Base-by-base conservation (phyloP, 257 asterid genomes). In the Plantago major region DNA sequence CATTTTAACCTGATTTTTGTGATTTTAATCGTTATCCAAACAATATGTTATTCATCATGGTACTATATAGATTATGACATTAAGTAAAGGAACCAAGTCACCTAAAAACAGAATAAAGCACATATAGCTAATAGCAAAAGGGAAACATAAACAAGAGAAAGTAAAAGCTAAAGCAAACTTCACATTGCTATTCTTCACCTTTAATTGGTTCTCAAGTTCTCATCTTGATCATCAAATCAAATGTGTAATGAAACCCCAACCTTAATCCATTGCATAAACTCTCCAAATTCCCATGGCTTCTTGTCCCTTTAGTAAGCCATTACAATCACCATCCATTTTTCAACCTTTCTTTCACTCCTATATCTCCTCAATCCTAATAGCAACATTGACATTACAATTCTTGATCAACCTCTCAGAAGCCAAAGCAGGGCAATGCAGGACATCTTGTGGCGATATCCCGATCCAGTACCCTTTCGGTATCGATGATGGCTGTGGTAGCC, bases 401-500 rank as follows among this genome's bases (percentile, higher is more conserved):
- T 60, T 73, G 10, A 43, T 38, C 10, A 55, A 42, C 42, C 60
- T 15, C 3, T 18, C 73, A n/a, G 63, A 70, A 62, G 76, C 95
- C 60, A 81, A 81, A 72, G 18, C 82, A 63, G 78, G 33, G 64
- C 79, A 66, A 52, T 92, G 99, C 78, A 62, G 95, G 56, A 78
- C 70, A 40, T 73, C 93, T 0, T 92, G 99, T 54, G 97, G 97
- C 22, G 76, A 62, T 30, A 66, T 86, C 38, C 94, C 93, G 9
- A 86, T 89, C 66, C 65, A 63, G 60, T 92, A 89, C 69, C 99
- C 99, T 22, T 89, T 92, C 22, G 97, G 97, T 42, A 66, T 92
- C 18, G 99, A 89, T 50, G 89, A 89, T 63, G 99, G 97, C 48
- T 89, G 99, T 7, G 97, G 99, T 52, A 92, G 96, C 74, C 96